Evolutionary conservation across 192 early-diverging fungal genomes (phyloP).

Genomic region (Backusella australiensis): DNA sequence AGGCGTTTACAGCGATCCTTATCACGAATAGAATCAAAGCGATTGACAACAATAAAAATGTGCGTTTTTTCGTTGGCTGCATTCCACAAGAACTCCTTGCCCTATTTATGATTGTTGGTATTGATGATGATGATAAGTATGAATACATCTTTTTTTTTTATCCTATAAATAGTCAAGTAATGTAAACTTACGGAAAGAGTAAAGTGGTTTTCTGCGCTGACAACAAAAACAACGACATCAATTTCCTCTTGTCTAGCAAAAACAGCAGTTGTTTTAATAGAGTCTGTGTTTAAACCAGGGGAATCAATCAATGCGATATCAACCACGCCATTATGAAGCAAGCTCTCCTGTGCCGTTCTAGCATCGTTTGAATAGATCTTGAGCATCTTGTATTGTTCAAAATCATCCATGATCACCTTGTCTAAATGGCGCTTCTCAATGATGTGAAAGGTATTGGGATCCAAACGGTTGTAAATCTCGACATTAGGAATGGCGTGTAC

Average conservation of each 20-base stretch:
- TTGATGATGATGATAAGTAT: background rate
- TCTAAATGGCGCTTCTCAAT: conserved; percentile 76
- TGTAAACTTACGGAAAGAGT: conserved; percentile 79
- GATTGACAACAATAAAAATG: conserved; percentile 98
- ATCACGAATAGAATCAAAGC: conserved; percentile 92
- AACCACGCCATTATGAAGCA: conserved; percentile 49
- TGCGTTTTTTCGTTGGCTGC: conserved; percentile 99
- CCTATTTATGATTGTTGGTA: conserved; percentile 44
- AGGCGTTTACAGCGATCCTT: conserved; percentile 92
- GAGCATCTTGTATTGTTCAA: conserved; percentile 82
- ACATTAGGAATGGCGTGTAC: conserved; percentile 86
- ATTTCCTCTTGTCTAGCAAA: conserved; percentile 99
- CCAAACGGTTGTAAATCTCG: conserved; percentile 61
- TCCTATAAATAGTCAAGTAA: background rate
- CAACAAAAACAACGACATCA: conserved; percentile 98
- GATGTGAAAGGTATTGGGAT: conserved; percentile 67
- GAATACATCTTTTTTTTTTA: background rate
- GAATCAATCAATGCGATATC: conserved; percentile 99
- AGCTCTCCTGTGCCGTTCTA: conserved; percentile 21
- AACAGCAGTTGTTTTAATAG: conserved; percentile 93
- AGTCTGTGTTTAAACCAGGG: conserved; percentile 98
- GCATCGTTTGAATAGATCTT: conserved; percentile 90
- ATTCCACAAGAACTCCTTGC: conserved; percentile 93
- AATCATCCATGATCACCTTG: conserved; percentile 81
- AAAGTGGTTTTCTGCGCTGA: conserved; percentile 99